Base-by-base conservation (phyloP, 1,284 basidiomycete genomes). In the Leccinum pallidistipes region DNA sequence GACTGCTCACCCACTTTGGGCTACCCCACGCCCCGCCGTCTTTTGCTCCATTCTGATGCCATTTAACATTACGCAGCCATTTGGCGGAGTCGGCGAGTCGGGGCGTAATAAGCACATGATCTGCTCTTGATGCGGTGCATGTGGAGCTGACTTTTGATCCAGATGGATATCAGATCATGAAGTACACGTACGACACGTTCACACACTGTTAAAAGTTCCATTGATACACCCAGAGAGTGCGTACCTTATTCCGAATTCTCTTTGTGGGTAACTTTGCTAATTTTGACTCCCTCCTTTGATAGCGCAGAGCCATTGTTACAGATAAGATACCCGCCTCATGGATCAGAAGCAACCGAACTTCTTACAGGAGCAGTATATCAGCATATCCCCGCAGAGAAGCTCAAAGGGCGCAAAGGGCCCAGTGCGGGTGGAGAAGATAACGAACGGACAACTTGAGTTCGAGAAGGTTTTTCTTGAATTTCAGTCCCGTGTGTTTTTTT, bases 141-240 rank as follows among this genome's bases (percentile, higher is more conserved):
- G 50, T 9, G 18, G 12, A 60, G 18, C 63, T 64, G 18, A 70
- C 24, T 2, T 16, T 49, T 34, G 43, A 34, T 27, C 12, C 32
- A 83, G 81, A 78, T 47, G 83, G 82, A 29, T 70, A 74, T 53
- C 76, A 81, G 57, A 69, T 70, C 5, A 74, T 81, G 58, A 82
- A 83, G 65, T 78, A 74, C 63, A 71, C 76, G 0, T 84, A 81
- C 61, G 79, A 82, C 59, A 69, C 74, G 10, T 83, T 84, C 71
- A 82, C 80, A 18, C 79, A 84, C 21, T 55, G 62, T 76, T 43
- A 74, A 81, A 51, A 68, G 78, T 11, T 77, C 79, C 14, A 64
- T 84, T 14, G 79, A 83, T 61, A 76, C 75, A 55, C 82, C 83
- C 8, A 69, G 66, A 62, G 65, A 63, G 74, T 81, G 59, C 36